Evolutionary conservation across 495 filamentous ascomycete species (phyloP).

Genomic region (Hypoxylon fragiforme): DNA sequence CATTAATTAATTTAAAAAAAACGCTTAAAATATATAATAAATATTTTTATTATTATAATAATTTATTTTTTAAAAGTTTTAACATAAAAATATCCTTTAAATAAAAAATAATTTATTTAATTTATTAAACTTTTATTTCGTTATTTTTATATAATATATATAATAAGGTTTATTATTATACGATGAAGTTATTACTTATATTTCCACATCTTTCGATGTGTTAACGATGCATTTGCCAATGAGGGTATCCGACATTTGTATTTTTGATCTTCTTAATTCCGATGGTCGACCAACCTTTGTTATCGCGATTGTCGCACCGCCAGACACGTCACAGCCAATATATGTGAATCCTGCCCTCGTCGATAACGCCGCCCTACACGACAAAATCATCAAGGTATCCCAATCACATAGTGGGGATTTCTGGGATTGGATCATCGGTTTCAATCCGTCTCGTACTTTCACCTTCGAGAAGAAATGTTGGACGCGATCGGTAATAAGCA

Average conservation of each 20-base stretch:
- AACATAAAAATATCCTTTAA: too few species aligned
- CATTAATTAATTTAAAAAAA: background rate
- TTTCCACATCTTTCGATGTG: conserved; percentile 9
- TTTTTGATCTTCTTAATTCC: conserved; percentile 67
- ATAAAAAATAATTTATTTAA: background rate
- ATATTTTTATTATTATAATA: background rate
- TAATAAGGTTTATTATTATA: background rate
- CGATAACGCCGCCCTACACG: conserved; percentile 29
- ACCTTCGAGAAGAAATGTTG: conserved; percentile 16
- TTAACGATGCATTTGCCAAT: conserved; percentile 28
- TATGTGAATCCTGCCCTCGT: conserved; percentile 64
- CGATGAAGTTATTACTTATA: background rate
- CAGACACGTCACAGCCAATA: conserved; percentile 52
- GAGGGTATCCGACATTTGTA: conserved; percentile 52
- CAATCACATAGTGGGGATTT: conserved; percentile 10
- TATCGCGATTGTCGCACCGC: conserved; percentile 56
- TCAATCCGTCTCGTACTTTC: background rate
- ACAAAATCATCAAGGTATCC: conserved; percentile 12
- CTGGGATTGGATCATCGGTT: conserved; percentile 22
- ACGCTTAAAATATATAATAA: background rate
- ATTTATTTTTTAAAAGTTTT: background rate
- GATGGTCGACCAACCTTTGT: conserved; percentile 70
- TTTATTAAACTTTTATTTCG: background rate
- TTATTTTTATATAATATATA: background rate
- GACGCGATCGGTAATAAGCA: conserved; percentile 15